Base-by-base conservation (phyloP, 345 rosid genomes). In the Rhizophora mangle region DNA sequence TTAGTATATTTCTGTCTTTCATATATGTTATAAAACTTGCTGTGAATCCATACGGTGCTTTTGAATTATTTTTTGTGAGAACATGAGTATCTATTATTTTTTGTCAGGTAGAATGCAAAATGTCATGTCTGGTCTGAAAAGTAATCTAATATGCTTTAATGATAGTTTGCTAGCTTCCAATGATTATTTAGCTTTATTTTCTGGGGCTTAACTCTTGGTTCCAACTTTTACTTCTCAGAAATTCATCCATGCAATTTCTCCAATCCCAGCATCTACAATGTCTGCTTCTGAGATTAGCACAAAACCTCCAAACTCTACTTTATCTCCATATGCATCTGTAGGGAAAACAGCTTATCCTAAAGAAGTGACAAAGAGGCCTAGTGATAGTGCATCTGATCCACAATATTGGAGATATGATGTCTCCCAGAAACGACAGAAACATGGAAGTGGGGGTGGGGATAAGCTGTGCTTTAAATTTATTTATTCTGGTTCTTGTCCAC, bases 401-500 rank as follows among this genome's bases (percentile, higher is more conserved):
- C 98, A 91, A 65, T 91, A 86, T 66, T 91, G 97, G 98, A 91
- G 98, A 81, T 94, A 89, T 26, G 96, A 94, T 82, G 91, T 89
- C 66, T 72, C 95, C 24, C 81, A 79, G 61, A 94, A 94, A 82
- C 85, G 93, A 39, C 88, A 86, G 75, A 94, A 77, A 79, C 71
- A 80, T 80, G 97, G 86, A 72, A 78, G 70, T 71, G 88, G 83
- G 31, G 87, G 78, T 18, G 85, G 85, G 34, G 87, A 84, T 72
- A 91, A 72, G 71, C 81, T 79, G 68, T 94, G 96, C 72, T 94
- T 91, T 68, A 94, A 94, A 78, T 94, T 81, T 81, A 76, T 94
- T 49, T 86, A 78, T 66, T 89, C 98, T 29, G 98, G 97, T 49
- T 83, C 90, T 73, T 94, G 98, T 80, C 85, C 93, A 27, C 81